These are phyloP conservation scores for Mycena filopes DNA, from an alignment of 768 basidiomycete genomes.

Conservation along the genomic window DNA sequence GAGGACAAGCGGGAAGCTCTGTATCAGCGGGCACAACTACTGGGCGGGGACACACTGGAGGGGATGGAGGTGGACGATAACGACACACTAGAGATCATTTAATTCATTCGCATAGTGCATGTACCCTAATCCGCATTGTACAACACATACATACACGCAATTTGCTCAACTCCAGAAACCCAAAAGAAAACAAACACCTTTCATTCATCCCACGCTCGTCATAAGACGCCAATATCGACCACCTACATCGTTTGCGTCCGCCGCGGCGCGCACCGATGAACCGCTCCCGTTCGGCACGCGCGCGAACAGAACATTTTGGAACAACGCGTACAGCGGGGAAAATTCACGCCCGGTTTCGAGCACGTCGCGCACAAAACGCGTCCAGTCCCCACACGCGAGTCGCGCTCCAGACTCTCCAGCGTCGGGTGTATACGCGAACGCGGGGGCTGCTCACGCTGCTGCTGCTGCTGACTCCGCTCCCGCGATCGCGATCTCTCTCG, in stretches of 20 bases:
- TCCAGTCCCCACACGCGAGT: slow-evolving; percentile 28
- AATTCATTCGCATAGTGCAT: slow-evolving; percentile 1
- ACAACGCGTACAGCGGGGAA: slow-evolving; percentile 29
- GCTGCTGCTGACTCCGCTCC: not conserved
- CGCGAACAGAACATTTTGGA: slow-evolving; percentile 28
- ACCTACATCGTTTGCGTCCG: slow-evolving; percentile 6
- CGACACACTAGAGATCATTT: not conserved
- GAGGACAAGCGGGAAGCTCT: slow-evolving; percentile 59
- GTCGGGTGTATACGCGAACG: slow-evolving; percentile 19
- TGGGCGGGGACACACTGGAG: slow-evolving; percentile 53
- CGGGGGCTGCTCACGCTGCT: not conserved
- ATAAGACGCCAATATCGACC: not conserved
- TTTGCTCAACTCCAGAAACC: no score
- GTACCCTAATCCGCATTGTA: not conserved
- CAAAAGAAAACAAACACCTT: not conserved
- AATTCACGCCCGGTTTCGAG: slow-evolving; percentile 17
- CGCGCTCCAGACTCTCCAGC: slow-evolving; percentile 21
- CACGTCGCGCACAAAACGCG: slow-evolving; percentile 27
- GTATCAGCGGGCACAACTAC: slow-evolving; percentile 63
- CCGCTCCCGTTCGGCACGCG: slow-evolving; percentile 16
- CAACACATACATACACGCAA: slow-evolving; percentile 1
- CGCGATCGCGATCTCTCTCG: not conserved
- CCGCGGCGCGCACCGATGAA: slow-evolving; percentile 23
- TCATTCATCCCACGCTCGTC: no score
- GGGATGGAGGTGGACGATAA: slow-evolving; percentile 41